Base-by-base conservation (phyloP, 768 basidiomycete genomes). In the Russula vinacea region DNA sequence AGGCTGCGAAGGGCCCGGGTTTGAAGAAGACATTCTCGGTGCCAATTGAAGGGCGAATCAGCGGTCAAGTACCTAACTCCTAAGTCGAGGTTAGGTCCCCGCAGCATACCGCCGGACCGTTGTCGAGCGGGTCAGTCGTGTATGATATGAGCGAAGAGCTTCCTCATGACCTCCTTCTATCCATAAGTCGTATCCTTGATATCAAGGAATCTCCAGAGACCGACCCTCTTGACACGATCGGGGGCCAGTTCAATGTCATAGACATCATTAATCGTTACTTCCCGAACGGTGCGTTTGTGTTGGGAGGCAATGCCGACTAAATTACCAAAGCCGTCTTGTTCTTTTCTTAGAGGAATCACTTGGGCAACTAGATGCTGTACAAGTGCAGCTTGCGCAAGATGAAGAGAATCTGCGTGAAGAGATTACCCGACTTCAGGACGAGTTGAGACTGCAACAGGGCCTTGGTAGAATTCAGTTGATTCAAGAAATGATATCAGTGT, bases 401-500 rank as follows among this genome's bases (percentile, higher is more conserved):
- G 90, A 93, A 62, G 76, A 79, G 32, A 81, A 84, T 56, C 76
- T 96, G 33, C 85, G 88, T 71, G 76, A 77, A 22, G 91, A 95
- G 76, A 88, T 97, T 50, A 79, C 85, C 57, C 66, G 75, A 11
- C 78, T 98, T 60, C 83, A 87, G 65, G 78, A 75, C 29, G 86
- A 92, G 72, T 76, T 98, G 59, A 80, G 80, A 68, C 77, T 76
- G 14, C 89, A 90, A 68, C 94, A 96, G 73, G 90, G 94, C 75
- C 90, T 90, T n/a, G 84, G 84, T 59, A 81, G 86, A 69, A 94
- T 98, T 90, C 86, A 89, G 60, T 77, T 87, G 57, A 94, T 97
- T 37, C 97, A 98, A 74, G 92, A 92, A 74, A 93, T 97, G 84
- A 98, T 99, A 59, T 94, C 90, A 24, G 96, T 98, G 68, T 62